A percentile compares a stretch with the other conserved stretches of the same genome.
Evolutionary conservation across 2,329 filamentous ascomycete species (phyloP).

Genomic region (Fusarium incarnatum): DNA sequence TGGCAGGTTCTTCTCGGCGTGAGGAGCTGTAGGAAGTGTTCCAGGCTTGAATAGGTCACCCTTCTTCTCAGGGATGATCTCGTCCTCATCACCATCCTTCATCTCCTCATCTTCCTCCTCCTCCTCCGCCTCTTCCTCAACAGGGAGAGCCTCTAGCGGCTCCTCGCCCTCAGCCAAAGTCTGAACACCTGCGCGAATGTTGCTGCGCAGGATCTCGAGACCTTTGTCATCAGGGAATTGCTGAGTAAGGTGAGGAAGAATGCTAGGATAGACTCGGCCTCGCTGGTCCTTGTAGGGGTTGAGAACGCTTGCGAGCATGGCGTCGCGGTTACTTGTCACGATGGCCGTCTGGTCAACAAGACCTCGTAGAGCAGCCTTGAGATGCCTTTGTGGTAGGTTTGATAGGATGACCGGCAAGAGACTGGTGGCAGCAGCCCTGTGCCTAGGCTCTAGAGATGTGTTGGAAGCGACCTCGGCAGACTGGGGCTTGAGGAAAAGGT

Average conservation of each 20-base stretch:
- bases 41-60: slow-evolving; percentile 39
- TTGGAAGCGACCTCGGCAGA: slow-evolving; percentile 49
- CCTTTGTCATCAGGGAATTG: slow-evolving; percentile 71
- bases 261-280: slow-evolving; percentile 74
- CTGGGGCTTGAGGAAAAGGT: slow-evolving; percentile 71
- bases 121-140: slow-evolving; percentile 51
- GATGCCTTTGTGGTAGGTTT: slow-evolving; percentile 71
- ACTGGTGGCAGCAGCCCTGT: slow-evolving; percentile 66
- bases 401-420: slow-evolving; percentile 74
- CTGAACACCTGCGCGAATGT: slow-evolving; percentile 59
- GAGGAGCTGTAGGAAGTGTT: slow-evolving; percentile 31
- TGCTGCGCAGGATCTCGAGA: slow-evolving; percentile 77
- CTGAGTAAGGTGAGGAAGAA: slow-evolving; percentile 81
- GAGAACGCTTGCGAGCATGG: slow-evolving; percentile 84
- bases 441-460: slow-evolving; percentile 55
- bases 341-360: slow-evolving; percentile 86
- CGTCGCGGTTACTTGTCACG: slow-evolving; percentile 73
- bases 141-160: slow-evolving; percentile 41
- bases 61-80: slow-evolving; percentile 33
- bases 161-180: slow-evolving; percentile 37
- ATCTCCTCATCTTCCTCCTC: slow-evolving; percentile 54
- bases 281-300: slow-evolving; percentile 77
- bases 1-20: slow-evolving; percentile 44
- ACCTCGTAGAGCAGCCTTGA: slow-evolving; percentile 78
- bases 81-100: slow-evolving; percentile 54